These are phyloP conservation scores for Knufia fluminis DNA, from an alignment of 2,329 filamentous ascomycete species.

Conservation along the genomic window DNA sequence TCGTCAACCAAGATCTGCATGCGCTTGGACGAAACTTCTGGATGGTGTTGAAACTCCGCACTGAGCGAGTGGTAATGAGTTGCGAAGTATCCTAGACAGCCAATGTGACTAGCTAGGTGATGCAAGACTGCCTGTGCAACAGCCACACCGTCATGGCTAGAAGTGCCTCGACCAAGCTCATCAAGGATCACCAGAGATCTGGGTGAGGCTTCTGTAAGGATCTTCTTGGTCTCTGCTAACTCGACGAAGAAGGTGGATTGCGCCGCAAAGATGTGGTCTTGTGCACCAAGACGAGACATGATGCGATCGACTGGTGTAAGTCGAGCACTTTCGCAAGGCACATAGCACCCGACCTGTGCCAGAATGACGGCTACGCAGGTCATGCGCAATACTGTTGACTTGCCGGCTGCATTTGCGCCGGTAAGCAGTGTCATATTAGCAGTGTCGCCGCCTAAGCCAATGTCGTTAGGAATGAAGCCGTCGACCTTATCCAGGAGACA, in stretches of 20 bases:
- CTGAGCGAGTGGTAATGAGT: conserved; percentile 95
- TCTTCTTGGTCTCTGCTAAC: conserved; percentile 95
- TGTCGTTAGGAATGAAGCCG: conserved; percentile 94
- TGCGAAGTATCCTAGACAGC: conserved; percentile 91
- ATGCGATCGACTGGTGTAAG: conserved; percentile 92
- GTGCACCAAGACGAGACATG: conserved; percentile 94
- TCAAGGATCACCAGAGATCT: conserved; percentile 94
- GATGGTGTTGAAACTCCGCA: conserved; percentile 79
- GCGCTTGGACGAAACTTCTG: conserved; percentile 73
- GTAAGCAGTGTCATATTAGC: conserved; percentile 86
- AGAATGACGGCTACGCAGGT: conserved; percentile 95
- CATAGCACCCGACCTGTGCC: conserved; percentile 89
- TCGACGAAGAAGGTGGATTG: conserved; percentile 99
- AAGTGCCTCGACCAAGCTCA: conserved; percentile 88
- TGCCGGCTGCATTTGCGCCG: conserved; percentile 92
- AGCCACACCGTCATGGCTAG: conserved; percentile 90
- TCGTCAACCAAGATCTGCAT: conserved; percentile 97
- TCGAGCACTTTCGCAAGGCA: conserved; percentile 71
- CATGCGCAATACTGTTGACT: conserved; percentile 94
- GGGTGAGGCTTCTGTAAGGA: conserved; percentile 84
- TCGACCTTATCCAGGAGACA: conserved; percentile 84
- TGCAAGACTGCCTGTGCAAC: conserved; percentile 97
- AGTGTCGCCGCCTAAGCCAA: conserved; percentile 69
- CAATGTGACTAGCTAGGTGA: conserved; percentile 85
- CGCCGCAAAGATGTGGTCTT: conserved; percentile 97